These are phyloP conservation scores for Coniella lustricola DNA, from an alignment of 2,329 filamentous ascomycete species.

Conservation along the genomic window DNA sequence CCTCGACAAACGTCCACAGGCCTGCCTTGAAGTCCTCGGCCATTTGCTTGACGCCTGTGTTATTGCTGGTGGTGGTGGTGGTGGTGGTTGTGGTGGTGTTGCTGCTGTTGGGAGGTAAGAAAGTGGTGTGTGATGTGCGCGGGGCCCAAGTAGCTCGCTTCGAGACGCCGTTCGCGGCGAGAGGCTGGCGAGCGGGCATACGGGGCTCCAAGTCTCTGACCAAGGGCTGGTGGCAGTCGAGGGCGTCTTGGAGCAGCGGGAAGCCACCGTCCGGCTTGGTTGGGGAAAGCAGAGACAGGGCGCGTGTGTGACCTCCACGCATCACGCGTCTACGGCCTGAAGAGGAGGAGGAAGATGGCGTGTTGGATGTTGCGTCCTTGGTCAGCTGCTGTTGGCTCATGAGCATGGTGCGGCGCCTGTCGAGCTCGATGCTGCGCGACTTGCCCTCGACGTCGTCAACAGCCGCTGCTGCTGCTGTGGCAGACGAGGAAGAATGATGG, in stretches of 20 bases:
- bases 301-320: constrained; percentile 54
- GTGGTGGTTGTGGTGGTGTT: no score
- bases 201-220: constrained; percentile 25
- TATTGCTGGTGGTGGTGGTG: neutral
- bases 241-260: constrained; percentile 33
- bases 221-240: constrained; percentile 36
- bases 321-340: constrained; percentile 57
- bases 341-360: constrained; percentile 29
- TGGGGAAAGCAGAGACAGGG: constrained; percentile 77
- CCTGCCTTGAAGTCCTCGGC: constrained; percentile 85
- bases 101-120: constrained; percentile 18
- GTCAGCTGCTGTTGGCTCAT: constrained; percentile 39
- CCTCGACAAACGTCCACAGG: constrained; percentile 90
- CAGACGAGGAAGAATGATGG: no score
- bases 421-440: constrained; percentile 54
- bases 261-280: constrained; percentile 40
- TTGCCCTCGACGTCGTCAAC: constrained; percentile 28
- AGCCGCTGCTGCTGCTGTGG: neutral
- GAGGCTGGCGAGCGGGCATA: constrained; percentile 24
- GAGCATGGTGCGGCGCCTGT: constrained; percentile 64
- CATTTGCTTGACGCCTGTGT: constrained; percentile 60
- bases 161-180: constrained; percentile 27
- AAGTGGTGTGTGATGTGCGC: constrained; percentile 36
- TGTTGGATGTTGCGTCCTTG: constrained; percentile 25
- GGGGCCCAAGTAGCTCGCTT: constrained; percentile 58